phyloP scores from a whole-genome alignment of 768 basidiomycete genomes.

The Mycena metata region DNA sequence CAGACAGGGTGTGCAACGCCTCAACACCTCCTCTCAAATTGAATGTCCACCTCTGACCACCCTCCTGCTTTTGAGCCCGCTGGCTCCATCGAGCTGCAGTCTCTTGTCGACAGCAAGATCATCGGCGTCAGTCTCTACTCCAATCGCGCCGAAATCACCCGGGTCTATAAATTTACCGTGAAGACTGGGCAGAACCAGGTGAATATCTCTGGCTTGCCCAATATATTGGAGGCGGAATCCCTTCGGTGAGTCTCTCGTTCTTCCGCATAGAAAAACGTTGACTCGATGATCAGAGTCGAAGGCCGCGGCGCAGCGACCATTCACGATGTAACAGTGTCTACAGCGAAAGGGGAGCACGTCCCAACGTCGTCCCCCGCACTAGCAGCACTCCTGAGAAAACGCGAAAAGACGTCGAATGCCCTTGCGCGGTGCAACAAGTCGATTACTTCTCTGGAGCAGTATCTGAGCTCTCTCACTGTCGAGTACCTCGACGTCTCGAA shows the following conservation, averaged over 20 bases:
- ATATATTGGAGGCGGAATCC: constrained; percentile 33
- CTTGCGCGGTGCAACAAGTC: constrained; percentile 38
- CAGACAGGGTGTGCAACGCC: not conserved
- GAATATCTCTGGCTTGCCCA: constrained; percentile 34
- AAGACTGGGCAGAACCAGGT: constrained; percentile 37
- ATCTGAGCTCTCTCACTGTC: constrained; percentile 32
- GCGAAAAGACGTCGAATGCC: constrained; percentile 24
- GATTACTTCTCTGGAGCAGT: constrained; percentile 36
- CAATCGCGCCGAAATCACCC: constrained; percentile 54
- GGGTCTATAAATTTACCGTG: constrained; percentile 47
- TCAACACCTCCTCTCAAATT: not conserved
- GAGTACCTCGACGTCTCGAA: constrained; percentile 38
- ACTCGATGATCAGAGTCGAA: constrained; percentile 35
- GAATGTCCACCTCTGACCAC: constrained; percentile 24
- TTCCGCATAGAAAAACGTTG: not conserved
- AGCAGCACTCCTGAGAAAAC: constrained; percentile 6
- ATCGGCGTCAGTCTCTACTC: constrained; percentile 52
- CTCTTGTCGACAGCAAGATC: constrained; percentile 50
- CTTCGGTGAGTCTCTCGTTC: constrained; percentile 25
- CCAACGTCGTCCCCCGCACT: constrained; percentile 24
- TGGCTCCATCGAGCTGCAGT: constrained; percentile 42
- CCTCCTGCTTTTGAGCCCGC: constrained; percentile 36
- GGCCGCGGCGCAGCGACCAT: constrained; percentile 42
- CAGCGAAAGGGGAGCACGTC: constrained; percentile 13
- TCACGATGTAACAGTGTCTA: constrained; percentile 39